phyloP scores from a whole-genome alignment of 257 asterid genomes.

The Plantago ovata region DNA sequence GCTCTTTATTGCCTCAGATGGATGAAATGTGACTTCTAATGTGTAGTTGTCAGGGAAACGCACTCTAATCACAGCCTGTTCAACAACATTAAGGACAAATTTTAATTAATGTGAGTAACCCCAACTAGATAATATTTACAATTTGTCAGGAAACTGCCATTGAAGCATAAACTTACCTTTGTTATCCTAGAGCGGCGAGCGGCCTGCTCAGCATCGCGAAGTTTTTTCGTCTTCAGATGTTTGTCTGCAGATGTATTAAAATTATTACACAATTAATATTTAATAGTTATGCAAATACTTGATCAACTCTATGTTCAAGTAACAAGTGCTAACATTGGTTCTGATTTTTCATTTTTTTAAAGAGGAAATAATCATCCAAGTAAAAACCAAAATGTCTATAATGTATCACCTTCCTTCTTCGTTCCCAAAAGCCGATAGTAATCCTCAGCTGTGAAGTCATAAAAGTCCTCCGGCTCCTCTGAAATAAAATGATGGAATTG shows the following conservation, averaged over 20 bases:
- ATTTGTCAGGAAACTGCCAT: conserved; percentile 3
- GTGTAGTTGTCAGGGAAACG: conserved; percentile 92
- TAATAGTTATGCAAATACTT: not conserved
- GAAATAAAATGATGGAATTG: conserved; percentile 21
- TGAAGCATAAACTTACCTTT: conserved; percentile 49
- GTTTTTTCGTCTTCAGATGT: conserved; percentile 72
- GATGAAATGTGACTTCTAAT: conserved; percentile 77
- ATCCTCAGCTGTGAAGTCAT: conserved; percentile 91
- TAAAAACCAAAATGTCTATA: conserved; percentile 4
- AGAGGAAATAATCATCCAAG: conserved; percentile 6
- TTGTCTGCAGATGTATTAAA: conserved; percentile 44
- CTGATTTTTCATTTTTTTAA: conserved; percentile 6
- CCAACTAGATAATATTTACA: not conserved
- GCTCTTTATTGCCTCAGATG: conserved; percentile 81
- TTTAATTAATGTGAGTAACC: not conserved
- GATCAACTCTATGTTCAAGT: not conserved
- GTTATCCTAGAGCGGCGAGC: conserved; percentile 84
- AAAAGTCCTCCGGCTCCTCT: conserved; percentile 80
- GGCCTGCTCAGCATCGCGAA: conserved; percentile 88
- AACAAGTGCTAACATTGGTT: conserved; percentile 9
- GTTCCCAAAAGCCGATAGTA: conserved; percentile 67
- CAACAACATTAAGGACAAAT: not conserved
- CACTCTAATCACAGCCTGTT: conserved; percentile 79
- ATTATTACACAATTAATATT: conserved; percentile 9
- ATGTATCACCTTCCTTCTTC: conserved; percentile 76